Conservation (phyloP, 306 rosid genomes). For the Cicer judaicum region DNA sequence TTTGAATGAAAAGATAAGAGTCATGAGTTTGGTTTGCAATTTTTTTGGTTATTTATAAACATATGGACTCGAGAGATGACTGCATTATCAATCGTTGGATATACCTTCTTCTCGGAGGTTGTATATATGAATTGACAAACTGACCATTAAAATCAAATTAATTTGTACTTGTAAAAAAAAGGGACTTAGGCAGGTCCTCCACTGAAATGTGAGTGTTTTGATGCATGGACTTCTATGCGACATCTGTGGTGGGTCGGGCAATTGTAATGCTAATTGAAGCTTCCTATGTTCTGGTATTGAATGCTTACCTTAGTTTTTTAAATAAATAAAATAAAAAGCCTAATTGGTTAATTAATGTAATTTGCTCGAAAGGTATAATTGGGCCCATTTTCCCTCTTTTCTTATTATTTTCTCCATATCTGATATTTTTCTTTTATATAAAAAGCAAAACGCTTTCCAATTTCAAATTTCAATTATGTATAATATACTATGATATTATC, state of each 20-base stretch:
- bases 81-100: background rate
- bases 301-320: background rate
- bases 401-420: too few species aligned
- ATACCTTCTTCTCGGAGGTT: background rate
- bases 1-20: slow-evolving; percentile 32
- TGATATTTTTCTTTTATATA: too few species aligned
- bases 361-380: background rate
- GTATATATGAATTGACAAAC: background rate
- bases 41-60: background rate
- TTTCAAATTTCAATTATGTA: too few species aligned
- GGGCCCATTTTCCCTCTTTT: background rate
- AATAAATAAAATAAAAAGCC: background rate
- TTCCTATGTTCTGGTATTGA: background rate
- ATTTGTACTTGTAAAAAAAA: background rate
- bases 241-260: background rate
- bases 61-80: background rate
- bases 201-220: background rate
- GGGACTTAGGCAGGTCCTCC: background rate
- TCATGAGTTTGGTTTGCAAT: background rate
- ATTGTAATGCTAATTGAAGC: background rate
- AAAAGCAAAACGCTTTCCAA: too few species aligned
- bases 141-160: background rate
- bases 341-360: background rate
- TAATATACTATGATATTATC: too few species aligned
- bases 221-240: background rate